These are phyloP conservation scores for Penicillium decumbens DNA, from an alignment of 2,329 filamentous ascomycete species.

Conservation along the genomic window DNA sequence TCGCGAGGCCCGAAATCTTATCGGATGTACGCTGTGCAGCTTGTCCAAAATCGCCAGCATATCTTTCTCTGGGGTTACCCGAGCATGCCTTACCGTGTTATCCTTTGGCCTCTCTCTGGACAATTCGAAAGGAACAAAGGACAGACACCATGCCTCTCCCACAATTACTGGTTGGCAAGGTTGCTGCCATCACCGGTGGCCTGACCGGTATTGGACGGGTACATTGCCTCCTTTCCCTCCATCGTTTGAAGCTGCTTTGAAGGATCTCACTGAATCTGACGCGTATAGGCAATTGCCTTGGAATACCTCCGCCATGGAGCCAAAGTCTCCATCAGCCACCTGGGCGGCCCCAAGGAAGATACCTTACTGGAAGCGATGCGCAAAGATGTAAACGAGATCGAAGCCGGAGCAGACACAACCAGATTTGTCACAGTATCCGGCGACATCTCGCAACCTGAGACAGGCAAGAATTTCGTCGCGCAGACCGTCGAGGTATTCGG, in stretches of 20 bases:
- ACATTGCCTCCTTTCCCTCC: slow-evolving; percentile 3
- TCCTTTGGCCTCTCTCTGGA: not conserved
- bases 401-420: slow-evolving; percentile 22
- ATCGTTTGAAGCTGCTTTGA: not conserved
- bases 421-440: slow-evolving; percentile 65
- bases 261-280: not conserved
- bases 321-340: slow-evolving; percentile 74
- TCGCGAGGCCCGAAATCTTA: slow-evolving; percentile 29
- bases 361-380: slow-evolving; percentile 28
- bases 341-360: slow-evolving; percentile 46
- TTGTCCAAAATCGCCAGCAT: not conserved
- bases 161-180: slow-evolving; percentile 65
- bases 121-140: not conserved
- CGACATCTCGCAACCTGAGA: slow-evolving; percentile 71
- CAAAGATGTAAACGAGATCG: slow-evolving; percentile 29
- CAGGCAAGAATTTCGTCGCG: slow-evolving; percentile 63
- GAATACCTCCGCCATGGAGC: slow-evolving; percentile 74
- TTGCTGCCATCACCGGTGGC: slow-evolving; percentile 80
- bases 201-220: slow-evolving; percentile 76
- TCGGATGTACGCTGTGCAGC: slow-evolving; percentile 5
- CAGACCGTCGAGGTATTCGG: slow-evolving; percentile 55
- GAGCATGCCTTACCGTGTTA: not conserved
- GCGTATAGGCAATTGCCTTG: slow-evolving; percentile 63
- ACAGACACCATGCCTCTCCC: slow-evolving; percentile 28
- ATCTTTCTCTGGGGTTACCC: not conserved